Evolutionary conservation across 2,329 filamentous ascomycete species (phyloP).

Genomic region (Alternaria arborescens): DNA sequence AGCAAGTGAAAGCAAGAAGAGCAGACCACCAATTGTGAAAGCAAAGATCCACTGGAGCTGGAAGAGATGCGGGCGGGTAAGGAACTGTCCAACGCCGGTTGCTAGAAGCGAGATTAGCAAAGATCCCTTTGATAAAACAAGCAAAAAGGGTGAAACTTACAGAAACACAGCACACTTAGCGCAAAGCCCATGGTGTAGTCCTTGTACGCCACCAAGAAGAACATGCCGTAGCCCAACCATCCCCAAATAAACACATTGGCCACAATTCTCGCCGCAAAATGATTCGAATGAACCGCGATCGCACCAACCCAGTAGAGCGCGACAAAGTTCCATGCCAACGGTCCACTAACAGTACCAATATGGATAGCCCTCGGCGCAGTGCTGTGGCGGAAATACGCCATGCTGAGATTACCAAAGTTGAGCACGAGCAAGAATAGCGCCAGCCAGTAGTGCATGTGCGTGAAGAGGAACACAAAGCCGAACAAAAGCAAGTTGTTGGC

Average conservation of each 20-base stretch:
- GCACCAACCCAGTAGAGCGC: conserved; percentile 91
- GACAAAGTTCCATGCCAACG: conserved; percentile 85
- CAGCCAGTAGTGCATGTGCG: conserved; percentile 76
- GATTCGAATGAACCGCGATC: conserved; percentile 74
- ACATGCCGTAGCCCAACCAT: conserved; percentile 76
- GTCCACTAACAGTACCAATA: conserved; percentile 75
- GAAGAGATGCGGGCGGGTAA: conserved; percentile 73
- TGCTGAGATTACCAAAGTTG: conserved; percentile 83
- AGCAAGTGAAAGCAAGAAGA: conserved; percentile 73
- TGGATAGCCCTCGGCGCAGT: conserved; percentile 79
- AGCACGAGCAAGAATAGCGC: conserved; percentile 78
- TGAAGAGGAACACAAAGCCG: conserved; percentile 84
- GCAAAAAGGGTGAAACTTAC: conserved; percentile 54
- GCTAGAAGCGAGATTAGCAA: conserved; percentile 48
- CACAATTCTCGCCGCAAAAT: conserved; percentile 75
- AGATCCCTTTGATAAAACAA: neutral
- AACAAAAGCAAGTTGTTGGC: conserved; percentile 84
- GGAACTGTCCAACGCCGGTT: conserved; percentile 80
- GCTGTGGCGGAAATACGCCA: conserved; percentile 82
- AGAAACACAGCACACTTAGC: conserved; percentile 75
- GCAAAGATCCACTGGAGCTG: conserved; percentile 94
- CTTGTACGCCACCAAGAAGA: conserved; percentile 78
- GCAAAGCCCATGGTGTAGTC: conserved; percentile 81
- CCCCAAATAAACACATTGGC: conserved; percentile 91
- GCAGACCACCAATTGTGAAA: conserved; percentile 78